A percentile compares a stretch with the other conserved stretches of the same genome.
phyloP scores from a whole-genome alignment of 225 moss, liverwort and hornwort species.

The Ulota crispa region DNA sequence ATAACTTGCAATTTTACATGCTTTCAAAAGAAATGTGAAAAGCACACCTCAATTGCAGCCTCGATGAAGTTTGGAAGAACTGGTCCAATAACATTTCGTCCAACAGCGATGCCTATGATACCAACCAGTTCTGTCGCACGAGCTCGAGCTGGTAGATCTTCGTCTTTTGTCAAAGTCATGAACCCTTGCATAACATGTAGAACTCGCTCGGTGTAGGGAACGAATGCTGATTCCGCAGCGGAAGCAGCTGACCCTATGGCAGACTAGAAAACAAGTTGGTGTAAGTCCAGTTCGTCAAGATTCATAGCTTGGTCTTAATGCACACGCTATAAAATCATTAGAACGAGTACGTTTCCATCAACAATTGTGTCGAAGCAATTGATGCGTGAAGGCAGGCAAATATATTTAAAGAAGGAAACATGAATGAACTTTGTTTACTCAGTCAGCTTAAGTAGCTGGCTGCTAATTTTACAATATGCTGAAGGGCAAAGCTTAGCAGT shows the following conservation, averaged over 20 bases:
- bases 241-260: slow-evolving; percentile 99
- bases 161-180: slow-evolving; percentile 87
- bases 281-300: slow-evolving; percentile 21
- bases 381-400: not conserved
- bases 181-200: slow-evolving; percentile 85
- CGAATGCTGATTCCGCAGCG: slow-evolving; percentile 81
- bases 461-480: not conserved
- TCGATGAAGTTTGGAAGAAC: slow-evolving; percentile 93
- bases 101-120: slow-evolving; percentile 88
- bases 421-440: not conserved
- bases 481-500: slow-evolving; percentile 2
- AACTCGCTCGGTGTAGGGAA: slow-evolving; percentile 84
- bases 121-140: slow-evolving; percentile 97
- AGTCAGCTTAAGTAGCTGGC: not conserved
- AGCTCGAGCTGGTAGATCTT: slow-evolving; percentile 82
- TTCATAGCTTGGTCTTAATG: not conserved
- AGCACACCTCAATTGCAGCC: slow-evolving; percentile 78
- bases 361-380: not conserved
- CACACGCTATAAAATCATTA: not conserved
- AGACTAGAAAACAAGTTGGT: slow-evolving; percentile 59
- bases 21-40: not conserved
- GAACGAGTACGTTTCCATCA: not conserved
- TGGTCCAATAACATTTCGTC: slow-evolving; percentile 73
- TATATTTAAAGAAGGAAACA: not conserved
- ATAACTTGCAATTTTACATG: not conserved